Evolutionary conservation across 768 basidiomycete species (phyloP), one percentile per base, ranked within the genome.

Genomic region (Lentinula sp.): DNA sequence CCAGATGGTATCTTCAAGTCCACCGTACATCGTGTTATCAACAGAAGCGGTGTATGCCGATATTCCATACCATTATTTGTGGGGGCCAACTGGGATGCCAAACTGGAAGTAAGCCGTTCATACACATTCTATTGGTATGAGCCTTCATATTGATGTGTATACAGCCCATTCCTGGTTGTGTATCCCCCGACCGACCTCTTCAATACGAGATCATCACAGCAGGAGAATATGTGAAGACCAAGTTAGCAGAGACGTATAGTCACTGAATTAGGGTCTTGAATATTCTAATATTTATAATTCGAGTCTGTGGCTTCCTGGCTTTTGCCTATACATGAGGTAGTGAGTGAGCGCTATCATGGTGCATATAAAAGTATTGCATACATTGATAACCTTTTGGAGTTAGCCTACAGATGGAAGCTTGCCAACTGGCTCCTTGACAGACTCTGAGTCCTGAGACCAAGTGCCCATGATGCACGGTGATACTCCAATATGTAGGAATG

Each of bases 31-130:
- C 85, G 95, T 48, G 95, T 88, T 1, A 80, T 92, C 65, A 94
- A 95, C 65, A 78, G 85, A 46, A 85, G 84, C 23, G 89, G 90
- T 4, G 74, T 78, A 33, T 75, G 78, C 18, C 81, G 95, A 28
- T 95, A 91, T 71, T 93, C 91, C 0, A 90, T 95, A 20, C 93
- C 95, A 0, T 76, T 95, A 32, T 96, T 97, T 76, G 94, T 95
- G 64, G 93, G 95, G 2, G 88, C 87, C 12, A 91, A 95, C 69
- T 93, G 94, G 68, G 83, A 95, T 63, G 90, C 94, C 4, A 77
- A 74, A 58, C 78, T 96, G 1, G 87, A 91, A 81, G 91, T 91
- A 60, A 7, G 80, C 23, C 53, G 43, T 60, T 36, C 15, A 16
- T 23, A 13, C 15, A 28, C 55, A 57, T 50, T 39, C 57, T 39